Evolutionary conservation across 2,329 filamentous ascomycete species (phyloP).

Genomic region (Stagonosporopsis tanaceti): DNA sequence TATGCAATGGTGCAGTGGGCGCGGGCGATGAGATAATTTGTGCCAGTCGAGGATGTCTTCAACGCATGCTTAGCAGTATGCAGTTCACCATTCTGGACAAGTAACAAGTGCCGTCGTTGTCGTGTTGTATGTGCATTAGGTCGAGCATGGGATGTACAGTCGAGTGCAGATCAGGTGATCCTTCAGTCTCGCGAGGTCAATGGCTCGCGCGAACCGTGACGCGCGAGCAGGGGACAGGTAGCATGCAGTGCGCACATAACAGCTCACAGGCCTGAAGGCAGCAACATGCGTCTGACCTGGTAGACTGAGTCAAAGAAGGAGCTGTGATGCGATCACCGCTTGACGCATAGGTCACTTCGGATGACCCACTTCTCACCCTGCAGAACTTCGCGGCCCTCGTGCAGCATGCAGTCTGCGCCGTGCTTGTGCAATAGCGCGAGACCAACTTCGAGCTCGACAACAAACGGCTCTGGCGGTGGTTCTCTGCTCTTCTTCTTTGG

Average conservation of each 20-base stretch:
- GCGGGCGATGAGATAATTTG: no score
- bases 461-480: conserved; percentile 66
- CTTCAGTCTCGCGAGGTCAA: no score
- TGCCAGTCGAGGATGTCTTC: neutral
- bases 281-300: neutral
- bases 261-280: neutral
- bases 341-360: conserved; percentile 80
- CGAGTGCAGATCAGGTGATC: neutral
- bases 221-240: neutral
- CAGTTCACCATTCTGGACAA: no score
- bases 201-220: neutral
- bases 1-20: no score
- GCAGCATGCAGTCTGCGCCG: conserved; percentile 86
- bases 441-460: conserved; percentile 80
- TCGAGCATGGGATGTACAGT: neutral
- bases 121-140: neutral
- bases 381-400: conserved; percentile 82
- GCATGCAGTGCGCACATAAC: neutral
- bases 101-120: neutral
- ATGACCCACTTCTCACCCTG: conserved; percentile 92
- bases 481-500: conserved; percentile 53
- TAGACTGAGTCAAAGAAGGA: neutral
- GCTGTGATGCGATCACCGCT: conserved; percentile 49
- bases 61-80: neutral
- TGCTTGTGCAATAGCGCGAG: conserved; percentile 88